Evolutionary conservation across 768 basidiomycete genomes (phyloP), one percentile per base, ranked within the genome.

Genomic region (Macrocybe gigantea): DNA sequence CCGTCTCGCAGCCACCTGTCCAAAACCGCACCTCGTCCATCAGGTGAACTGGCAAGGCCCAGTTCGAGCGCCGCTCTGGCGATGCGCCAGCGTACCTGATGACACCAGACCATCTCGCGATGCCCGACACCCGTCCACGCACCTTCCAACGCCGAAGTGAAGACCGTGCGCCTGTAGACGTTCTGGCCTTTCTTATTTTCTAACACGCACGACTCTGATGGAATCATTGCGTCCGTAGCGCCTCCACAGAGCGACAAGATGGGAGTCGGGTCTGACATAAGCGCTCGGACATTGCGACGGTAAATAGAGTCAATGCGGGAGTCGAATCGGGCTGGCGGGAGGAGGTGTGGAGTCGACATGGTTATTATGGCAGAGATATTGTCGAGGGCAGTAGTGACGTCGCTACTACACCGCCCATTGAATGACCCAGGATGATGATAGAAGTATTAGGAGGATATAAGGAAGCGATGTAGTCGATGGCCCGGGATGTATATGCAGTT

Each of bases 101-200:
- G 91, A 60, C 96, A 98, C 96, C 96, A 99, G 4, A 98, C 92
- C 80, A 97, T 94, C 50, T 90, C 94, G 37, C 83, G 83, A 63
- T 99, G 96, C 22, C 94, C 95, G 5, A 97, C 89, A 2, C 92
- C 91, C 2, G 94, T 91, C 89, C 93, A 95, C 2, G 85, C 79
- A n/a, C 91, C 90, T 41, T 94, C 88, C 22, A 98, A 69, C 1
- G 83, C 85, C 32, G 88, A 88, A 1, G 92, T 88, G 60, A 96
- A 95, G 5, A 94, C 73, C 1, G 83, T 85, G 35, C 74, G 73
- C 37, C 82, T 65, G 50, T 77, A 83, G 10, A 58, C 53, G 13
- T 56, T 54, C 1, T 55, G 50, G 2, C 49, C 41, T 34, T 54
- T 47, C 33, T 38, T 44, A 32, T 44, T 53, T 38, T 53, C 81